phyloP scores from a whole-genome alignment of 2,329 filamentous ascomycete genomes.

The Neocucurbitaria cava region DNA sequence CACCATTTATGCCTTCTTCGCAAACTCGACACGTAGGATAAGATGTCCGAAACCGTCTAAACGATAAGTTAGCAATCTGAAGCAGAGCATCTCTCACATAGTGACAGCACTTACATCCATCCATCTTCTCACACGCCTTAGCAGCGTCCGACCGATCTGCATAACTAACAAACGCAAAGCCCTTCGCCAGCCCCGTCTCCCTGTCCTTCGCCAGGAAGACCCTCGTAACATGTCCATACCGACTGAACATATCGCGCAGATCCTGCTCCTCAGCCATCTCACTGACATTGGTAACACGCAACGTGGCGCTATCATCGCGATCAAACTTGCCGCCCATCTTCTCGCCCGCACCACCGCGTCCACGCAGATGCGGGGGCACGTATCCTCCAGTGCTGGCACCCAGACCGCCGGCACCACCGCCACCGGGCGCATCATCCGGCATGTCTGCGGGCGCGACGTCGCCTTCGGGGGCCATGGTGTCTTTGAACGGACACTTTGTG shows the following conservation, averaged over 20 bases:
- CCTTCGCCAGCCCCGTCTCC: constrained; percentile 95
- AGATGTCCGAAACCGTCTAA: constrained; percentile 78
- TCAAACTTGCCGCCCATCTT: constrained; percentile 94
- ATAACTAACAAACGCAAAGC: constrained; percentile 98
- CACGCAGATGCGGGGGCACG: constrained; percentile 90
- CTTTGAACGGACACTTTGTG: constrained; percentile 98
- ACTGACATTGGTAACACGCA: constrained; percentile 97
- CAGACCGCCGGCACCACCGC: constrained; percentile 59
- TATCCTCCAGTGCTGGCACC: constrained; percentile 80
- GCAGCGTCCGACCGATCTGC: constrained; percentile 88
- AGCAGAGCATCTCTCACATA: neutral
- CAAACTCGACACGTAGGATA: constrained; percentile 86
- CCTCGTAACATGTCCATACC: constrained; percentile 93
- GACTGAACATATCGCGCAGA: constrained; percentile 96
- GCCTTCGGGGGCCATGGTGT: constrained; percentile 90
- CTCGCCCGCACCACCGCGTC: constrained; percentile 76
- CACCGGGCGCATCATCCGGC: constrained; percentile 54
- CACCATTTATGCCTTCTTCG: constrained; percentile 62
- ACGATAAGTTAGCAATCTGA: constrained; percentile 23
- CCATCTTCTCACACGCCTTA: constrained; percentile 96
- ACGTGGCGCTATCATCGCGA: constrained; percentile 92
- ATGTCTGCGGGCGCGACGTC: constrained; percentile 55
- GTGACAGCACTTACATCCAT: constrained; percentile 71
- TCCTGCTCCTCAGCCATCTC: constrained; percentile 97
- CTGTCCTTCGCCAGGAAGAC: constrained; percentile 98